phyloP scores from a whole-genome alignment of 768 basidiomycete species.

The Tulasnella sp. region DNA sequence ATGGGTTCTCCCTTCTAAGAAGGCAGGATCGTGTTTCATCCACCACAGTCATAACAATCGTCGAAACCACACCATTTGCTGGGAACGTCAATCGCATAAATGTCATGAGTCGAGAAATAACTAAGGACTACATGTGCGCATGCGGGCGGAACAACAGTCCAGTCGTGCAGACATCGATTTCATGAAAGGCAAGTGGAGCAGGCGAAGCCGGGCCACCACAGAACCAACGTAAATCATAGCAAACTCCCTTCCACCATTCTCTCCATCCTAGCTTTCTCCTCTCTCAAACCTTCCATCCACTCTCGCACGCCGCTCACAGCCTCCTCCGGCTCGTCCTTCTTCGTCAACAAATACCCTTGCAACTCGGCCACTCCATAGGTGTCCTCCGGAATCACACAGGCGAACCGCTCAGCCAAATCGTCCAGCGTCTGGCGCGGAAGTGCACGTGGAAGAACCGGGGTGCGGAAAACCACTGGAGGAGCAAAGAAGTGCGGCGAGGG shows the following conservation, averaged over 20 bases:
- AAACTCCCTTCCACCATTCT: constrained; percentile 37
- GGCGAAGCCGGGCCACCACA: no score
- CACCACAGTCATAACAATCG: no score
- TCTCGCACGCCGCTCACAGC: constrained; percentile 35
- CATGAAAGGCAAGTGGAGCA: not conserved
- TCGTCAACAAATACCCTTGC: constrained; percentile 53
- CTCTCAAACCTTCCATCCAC: constrained; percentile 47
- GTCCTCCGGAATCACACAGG: constrained; percentile 44
- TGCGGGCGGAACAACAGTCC: not conserved
- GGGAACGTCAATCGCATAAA: not conserved
- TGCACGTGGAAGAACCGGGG: constrained; percentile 9
- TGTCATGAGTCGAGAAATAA: not conserved
- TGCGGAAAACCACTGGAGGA: not conserved
- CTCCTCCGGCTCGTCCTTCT: constrained; percentile 34
- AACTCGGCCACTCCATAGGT: constrained; percentile 59
- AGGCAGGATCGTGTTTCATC: no score
- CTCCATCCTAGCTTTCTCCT: constrained; percentile 40
- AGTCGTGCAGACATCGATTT: not conserved
- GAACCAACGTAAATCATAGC: not conserved
- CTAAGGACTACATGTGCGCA: not conserved
- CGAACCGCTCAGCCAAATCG: constrained; percentile 45
- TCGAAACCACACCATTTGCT: no score
- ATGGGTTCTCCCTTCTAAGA: not conserved
- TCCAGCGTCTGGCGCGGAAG: constrained; percentile 9
- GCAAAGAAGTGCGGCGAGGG: not conserved